These are phyloP conservation scores for Trypanosoma lewisi DNA, from an alignment of 208 protist species.

Conservation along the genomic window DNA sequence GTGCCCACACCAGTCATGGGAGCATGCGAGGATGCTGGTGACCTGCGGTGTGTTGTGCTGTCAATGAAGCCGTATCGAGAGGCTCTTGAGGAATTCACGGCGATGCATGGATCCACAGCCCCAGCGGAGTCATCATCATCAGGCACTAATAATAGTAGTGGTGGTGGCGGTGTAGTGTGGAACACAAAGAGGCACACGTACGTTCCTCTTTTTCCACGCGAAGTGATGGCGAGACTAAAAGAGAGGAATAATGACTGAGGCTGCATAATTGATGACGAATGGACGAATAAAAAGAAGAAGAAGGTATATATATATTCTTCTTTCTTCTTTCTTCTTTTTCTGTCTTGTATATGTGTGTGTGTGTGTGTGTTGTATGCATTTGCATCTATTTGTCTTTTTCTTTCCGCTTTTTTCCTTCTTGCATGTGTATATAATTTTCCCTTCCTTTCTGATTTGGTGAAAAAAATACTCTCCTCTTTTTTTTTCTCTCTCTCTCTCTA, in stretches of 20 bases:
- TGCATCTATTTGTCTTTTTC: conserved; percentile 27
- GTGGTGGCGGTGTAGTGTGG: conserved; percentile 43
- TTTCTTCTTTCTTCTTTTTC: conserved; percentile 20
- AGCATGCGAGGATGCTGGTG: conserved; percentile 1
- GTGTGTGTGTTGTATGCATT: too few species aligned
- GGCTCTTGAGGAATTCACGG: conserved; percentile 55
- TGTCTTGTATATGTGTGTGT: too few species aligned
- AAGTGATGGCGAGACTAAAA: conserved; percentile 44
- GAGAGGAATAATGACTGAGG: conserved; percentile 3
- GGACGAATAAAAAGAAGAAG: too few species aligned
- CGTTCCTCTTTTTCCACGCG: conserved; percentile 63
- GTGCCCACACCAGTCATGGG: conserved; percentile 18
- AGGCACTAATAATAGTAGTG: too few species aligned
- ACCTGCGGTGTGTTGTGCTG: conserved; percentile 45
- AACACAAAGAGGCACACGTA: conserved; percentile 75
- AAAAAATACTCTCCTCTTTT: too few species aligned
- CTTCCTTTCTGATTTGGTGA: too few species aligned
- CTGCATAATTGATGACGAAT: too few species aligned
- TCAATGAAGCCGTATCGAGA: conserved; percentile 51
- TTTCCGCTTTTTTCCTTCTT: conserved; percentile 2
- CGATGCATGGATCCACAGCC: conserved; percentile 36
- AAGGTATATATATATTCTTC: too few species aligned
- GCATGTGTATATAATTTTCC: neutral
- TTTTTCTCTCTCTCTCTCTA: neutral
- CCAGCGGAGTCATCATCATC: conserved; percentile 8